Conservation (phyloP, 306 rosid species). For the Fagus sylvatica region DNA sequence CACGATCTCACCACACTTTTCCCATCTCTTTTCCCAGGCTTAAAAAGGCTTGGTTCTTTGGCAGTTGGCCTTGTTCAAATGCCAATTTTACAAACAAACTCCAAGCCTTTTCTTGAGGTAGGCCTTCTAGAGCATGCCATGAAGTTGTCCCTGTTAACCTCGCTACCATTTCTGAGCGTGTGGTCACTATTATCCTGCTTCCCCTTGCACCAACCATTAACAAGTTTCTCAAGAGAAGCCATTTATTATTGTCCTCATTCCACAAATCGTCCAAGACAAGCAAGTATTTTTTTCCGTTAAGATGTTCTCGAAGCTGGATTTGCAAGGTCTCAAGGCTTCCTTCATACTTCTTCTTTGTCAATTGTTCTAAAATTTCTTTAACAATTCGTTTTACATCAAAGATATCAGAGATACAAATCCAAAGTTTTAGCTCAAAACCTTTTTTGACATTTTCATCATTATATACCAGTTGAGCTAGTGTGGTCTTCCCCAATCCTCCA, state of each 20-base stretch:
- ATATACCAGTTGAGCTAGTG: slow-evolving; percentile 1
- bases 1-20: too few species aligned
- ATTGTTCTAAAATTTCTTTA: too few species aligned
- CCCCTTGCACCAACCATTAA: neutral
- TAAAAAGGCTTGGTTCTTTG: neutral
- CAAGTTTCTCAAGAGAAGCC: neutral
- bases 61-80: neutral
- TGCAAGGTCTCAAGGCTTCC: too few species aligned
- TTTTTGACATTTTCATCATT: slow-evolving; percentile 2
- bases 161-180: slow-evolving; percentile 5
- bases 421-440: too few species aligned
- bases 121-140: too few species aligned
- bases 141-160: neutral
- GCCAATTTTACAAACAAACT: neutral
- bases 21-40: neutral
- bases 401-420: too few species aligned
- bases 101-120: too few species aligned
- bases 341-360: too few species aligned
- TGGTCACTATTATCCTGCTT: slow-evolving; percentile 20
- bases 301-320: too few species aligned
- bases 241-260: neutral
- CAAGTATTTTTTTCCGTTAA: too few species aligned
- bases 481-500: neutral
- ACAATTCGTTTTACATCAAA: too few species aligned
- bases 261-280: too few species aligned